Conservation (phyloP, 2,329 filamentous ascomycete genomes). For the Pseudonectria buxi region DNA sequence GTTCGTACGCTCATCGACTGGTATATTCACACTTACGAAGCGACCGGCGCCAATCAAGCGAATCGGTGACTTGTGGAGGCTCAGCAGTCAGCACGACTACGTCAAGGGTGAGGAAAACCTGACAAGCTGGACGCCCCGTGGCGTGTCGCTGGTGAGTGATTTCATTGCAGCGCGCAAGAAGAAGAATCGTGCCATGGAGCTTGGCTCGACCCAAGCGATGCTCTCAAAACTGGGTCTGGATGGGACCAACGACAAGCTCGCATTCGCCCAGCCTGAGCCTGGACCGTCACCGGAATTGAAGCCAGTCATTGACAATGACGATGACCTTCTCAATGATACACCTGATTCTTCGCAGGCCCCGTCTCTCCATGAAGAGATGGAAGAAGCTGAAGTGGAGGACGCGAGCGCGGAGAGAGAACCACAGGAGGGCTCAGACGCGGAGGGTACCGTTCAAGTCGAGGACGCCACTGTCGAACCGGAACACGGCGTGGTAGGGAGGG, state of each 20-base stretch:
- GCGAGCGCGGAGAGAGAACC: background rate
- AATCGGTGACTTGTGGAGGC: conserved; percentile 88
- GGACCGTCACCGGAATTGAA: conserved; percentile 31
- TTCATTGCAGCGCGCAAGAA: conserved; percentile 71
- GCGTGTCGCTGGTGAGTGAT: conserved; percentile 85
- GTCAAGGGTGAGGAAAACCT: conserved; percentile 92
- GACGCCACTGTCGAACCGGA: conserved; percentile 28
- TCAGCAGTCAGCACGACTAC: conserved; percentile 92
- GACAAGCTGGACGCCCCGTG: conserved; percentile 77
- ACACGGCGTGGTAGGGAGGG: conserved; percentile 39
- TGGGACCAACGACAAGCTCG: conserved; percentile 29
- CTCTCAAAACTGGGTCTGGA: conserved; percentile 52
- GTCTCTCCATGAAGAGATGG: conserved; percentile 25
- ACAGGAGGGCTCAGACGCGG: conserved; percentile 7
- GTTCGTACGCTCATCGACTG: conserved; percentile 79
- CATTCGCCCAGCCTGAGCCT: conserved; percentile 29
- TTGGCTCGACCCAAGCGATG: conserved; percentile 66
- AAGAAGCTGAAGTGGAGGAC: conserved; percentile 11
- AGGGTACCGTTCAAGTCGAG: conserved; percentile 18
- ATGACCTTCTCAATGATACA: conserved; percentile 52
- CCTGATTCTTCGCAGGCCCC: conserved; percentile 44
- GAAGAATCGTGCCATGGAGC: conserved; percentile 66
- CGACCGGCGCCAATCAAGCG: conserved; percentile 85
- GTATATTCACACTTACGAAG: conserved; percentile 80
- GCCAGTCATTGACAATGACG: conserved; percentile 43